phyloP scores from a whole-genome alignment of 176 grass and related monocot species.

The Zoysia pacifica region DNA sequence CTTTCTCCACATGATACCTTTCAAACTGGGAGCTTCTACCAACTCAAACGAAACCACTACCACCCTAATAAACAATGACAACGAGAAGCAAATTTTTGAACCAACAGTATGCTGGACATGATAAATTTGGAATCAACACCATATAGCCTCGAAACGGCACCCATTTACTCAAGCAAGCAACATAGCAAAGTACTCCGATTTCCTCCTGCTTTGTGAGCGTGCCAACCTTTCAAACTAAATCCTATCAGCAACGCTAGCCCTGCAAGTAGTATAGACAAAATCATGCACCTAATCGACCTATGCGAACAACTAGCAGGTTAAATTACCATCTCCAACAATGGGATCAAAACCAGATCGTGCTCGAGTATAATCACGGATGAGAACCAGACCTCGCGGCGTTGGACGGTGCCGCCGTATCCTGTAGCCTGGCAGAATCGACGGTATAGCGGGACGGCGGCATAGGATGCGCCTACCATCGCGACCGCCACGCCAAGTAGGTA shows the following conservation, averaged over 20 bases:
- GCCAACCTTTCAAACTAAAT: conserved; percentile 2
- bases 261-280: conserved; percentile 17
- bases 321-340: background rate
- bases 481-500: conserved; percentile 70
- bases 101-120: background rate
- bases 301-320: background rate
- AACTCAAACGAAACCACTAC: background rate
- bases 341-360: conserved; percentile 8
- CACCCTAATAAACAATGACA: background rate
- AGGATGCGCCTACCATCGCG: conserved; percentile 94
- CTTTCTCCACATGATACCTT: background rate
- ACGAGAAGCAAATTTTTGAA: background rate
- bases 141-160: background rate
- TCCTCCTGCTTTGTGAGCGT: no score
- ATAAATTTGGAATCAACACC: background rate
- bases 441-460: conserved; percentile 85
- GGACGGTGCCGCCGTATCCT: conserved; percentile 68
- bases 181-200: background rate
- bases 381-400: conserved; percentile 63
- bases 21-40: background rate
- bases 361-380: background rate
- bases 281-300: background rate
- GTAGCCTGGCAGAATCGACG: conserved; percentile 91
- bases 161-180: background rate
- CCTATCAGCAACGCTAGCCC: conserved; percentile 6